Percentiles rank a stretch among this genome's conserved stretches.
Evolutionary conservation across 768 basidiomycete genomes (phyloP).

Genomic region (Candolleomyces eurysporus): DNA sequence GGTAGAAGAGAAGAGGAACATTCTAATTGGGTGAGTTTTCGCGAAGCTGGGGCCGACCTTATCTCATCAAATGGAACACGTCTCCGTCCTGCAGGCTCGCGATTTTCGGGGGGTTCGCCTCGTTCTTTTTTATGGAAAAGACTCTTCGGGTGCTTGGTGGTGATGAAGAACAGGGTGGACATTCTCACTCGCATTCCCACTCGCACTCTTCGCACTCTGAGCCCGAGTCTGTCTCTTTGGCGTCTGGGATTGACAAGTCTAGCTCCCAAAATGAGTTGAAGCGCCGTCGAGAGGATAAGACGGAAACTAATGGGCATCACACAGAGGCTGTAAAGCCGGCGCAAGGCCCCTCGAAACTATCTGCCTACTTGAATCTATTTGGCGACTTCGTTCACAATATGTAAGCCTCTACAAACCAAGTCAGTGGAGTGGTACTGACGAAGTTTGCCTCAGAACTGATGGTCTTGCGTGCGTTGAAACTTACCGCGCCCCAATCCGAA

Average conservation of each 20-base stretch:
- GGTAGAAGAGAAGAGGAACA: constrained; percentile 90
- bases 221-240: constrained; percentile 31
- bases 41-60: neutral
- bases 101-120: constrained; percentile 83
- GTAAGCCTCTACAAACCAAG: constrained; percentile 38
- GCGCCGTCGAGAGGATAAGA: constrained; percentile 39
- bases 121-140: constrained; percentile 95
- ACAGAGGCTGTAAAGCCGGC: constrained; percentile 25
- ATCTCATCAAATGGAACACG: neutral
- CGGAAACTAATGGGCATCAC: constrained; percentile 14
- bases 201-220: constrained; percentile 29
- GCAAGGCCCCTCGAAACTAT: constrained; percentile 73
- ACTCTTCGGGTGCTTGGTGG: constrained; percentile 77
- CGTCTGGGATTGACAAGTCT: constrained; percentile 48
- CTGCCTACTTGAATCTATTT: constrained; percentile 90
- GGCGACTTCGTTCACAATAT: constrained; percentile 96
- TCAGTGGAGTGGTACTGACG: constrained; percentile 13
- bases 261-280: constrained; percentile 47
- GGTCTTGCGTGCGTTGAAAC: constrained; percentile 71
- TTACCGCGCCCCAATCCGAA: constrained; percentile 3
- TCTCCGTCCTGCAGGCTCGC: constrained; percentile 48
- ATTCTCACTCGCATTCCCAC: constrained; percentile 63
- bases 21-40: constrained; percentile 72
- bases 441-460: constrained; percentile 63
- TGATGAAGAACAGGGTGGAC: constrained; percentile 50